phyloP scores from a whole-genome alignment of 495 filamentous ascomycete species.

The Penicillium manginii region DNA sequence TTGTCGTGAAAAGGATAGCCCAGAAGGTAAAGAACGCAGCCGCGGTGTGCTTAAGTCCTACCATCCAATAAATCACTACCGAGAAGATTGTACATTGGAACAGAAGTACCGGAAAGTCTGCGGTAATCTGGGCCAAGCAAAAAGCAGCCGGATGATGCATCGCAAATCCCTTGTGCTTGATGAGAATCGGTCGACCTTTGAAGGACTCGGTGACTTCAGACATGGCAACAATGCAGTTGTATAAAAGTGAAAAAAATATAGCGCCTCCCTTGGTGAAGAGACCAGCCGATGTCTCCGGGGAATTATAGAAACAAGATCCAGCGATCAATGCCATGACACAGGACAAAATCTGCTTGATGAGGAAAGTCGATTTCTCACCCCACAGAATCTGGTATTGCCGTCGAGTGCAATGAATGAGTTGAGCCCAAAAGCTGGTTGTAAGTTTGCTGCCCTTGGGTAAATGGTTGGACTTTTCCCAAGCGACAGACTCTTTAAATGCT shows the following conservation, averaged over 20 bases:
- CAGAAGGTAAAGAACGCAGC: constrained; percentile 57
- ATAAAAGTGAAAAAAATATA: constrained; percentile 71
- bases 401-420: constrained; percentile 55
- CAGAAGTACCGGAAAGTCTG: constrained; percentile 68
- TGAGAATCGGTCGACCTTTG: constrained; percentile 65
- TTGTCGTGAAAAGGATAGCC: constrained; percentile 43
- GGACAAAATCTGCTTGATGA: constrained; percentile 57
- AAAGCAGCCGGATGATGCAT: constrained; percentile 76
- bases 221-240: constrained; percentile 71
- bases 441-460: constrained; percentile 49
- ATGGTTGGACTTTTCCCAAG: constrained; percentile 41
- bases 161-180: constrained; percentile 75
- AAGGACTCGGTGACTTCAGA: constrained; percentile 73
- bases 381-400: constrained; percentile 61
- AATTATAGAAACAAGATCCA: constrained; percentile 44
- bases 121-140: constrained; percentile 67
- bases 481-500: constrained; percentile 50
- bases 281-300: constrained; percentile 39
- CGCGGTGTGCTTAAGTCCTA: constrained; percentile 48
- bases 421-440: constrained; percentile 58
- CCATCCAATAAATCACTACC: constrained; percentile 76
- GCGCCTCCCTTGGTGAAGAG: constrained; percentile 57
- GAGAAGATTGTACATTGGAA: constrained; percentile 66
- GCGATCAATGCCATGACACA: constrained; percentile 41
- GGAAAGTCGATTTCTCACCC: constrained; percentile 61